Conservation (phyloP, 2,329 filamentous ascomycete species). For the Colletotrichum musae region DNA sequence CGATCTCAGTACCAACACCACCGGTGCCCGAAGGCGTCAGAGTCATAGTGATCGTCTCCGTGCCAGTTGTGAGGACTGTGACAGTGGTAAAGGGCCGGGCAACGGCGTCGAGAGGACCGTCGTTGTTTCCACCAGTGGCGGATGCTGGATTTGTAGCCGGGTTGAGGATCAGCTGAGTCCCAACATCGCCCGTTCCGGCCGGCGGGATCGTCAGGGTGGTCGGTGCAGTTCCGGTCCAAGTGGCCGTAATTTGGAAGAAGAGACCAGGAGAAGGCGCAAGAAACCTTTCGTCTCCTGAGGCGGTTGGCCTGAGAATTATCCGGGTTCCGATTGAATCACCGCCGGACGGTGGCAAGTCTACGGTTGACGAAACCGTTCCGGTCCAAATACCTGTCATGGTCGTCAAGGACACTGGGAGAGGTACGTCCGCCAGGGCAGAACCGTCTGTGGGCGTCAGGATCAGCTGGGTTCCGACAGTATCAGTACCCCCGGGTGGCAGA, state of each 20-base stretch:
- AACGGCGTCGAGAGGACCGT: not conserved
- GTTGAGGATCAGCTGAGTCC: not conserved
- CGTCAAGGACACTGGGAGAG: not conserved
- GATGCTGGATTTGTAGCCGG: not conserved
- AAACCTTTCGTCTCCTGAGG: not conserved
- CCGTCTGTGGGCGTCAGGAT: too few relatives aligned
- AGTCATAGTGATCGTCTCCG: not conserved
- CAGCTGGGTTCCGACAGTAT: not conserved
- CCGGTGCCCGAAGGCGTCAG: not conserved
- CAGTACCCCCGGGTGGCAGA: not conserved
- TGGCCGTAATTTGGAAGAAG: not conserved
- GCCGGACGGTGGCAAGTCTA: not conserved
- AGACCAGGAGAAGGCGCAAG: not conserved
- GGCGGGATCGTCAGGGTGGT: not conserved
- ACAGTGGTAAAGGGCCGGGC: not conserved
- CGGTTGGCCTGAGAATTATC: not conserved
- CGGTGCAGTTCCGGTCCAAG: not conserved
- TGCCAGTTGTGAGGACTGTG: not conserved
- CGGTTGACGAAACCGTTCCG: not conserved
- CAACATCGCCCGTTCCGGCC: not conserved
- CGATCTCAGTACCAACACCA: not conserved
- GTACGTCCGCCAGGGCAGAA: too few relatives aligned
- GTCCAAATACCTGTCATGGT: slow-evolving; percentile 3
- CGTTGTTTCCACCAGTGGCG: not conserved
- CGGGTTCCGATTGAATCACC: not conserved